phyloP scores from a whole-genome alignment of 2,329 filamentous ascomycete species.

The Aureobasidium sp. region DNA sequence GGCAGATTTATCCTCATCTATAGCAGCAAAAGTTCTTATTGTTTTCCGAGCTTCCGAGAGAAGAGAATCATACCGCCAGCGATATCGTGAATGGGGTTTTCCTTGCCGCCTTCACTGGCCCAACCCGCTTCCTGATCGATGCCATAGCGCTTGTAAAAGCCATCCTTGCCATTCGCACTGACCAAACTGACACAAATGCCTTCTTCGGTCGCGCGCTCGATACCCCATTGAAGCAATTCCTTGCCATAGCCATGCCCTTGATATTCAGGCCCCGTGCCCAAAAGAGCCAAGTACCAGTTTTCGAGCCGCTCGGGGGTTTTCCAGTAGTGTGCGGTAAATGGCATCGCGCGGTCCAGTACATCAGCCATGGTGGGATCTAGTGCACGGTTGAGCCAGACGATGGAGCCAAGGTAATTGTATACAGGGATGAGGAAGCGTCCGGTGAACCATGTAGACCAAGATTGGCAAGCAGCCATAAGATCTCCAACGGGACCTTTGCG shows the following conservation, averaged over 20 bases:
- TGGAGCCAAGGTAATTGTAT: slow-evolving; percentile 21
- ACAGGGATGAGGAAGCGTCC: slow-evolving; percentile 16
- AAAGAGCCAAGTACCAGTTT: slow-evolving; percentile 23
- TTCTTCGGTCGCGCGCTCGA: slow-evolving; percentile 31
- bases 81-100: slow-evolving; percentile 13
- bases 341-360: slow-evolving; percentile 17
- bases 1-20: too few relatives aligned
- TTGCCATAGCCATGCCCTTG: slow-evolving; percentile 23
- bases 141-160: slow-evolving; percentile 21
- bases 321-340: slow-evolving; percentile 24
- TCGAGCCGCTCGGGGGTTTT: slow-evolving; percentile 21
- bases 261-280: slow-evolving; percentile 22
- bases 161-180: slow-evolving; percentile 22
- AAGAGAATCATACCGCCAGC: slow-evolving; percentile 16
- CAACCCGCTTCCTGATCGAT: slow-evolving; percentile 8
- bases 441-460: slow-evolving; percentile 10
- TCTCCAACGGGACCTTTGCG: slow-evolving; percentile 18
- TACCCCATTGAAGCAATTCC: slow-evolving; percentile 24
- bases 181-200: slow-evolving; percentile 44
- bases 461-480: slow-evolving; percentile 11
- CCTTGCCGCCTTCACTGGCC: slow-evolving; percentile 14
- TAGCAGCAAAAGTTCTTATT: background rate
- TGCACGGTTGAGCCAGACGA: slow-evolving; percentile 23
- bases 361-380: slow-evolving; percentile 17
- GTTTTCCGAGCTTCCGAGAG: background rate